These are phyloP conservation scores for Podospora fimiseda DNA, from an alignment of 495 filamentous ascomycete genomes.

Conservation along the genomic window DNA sequence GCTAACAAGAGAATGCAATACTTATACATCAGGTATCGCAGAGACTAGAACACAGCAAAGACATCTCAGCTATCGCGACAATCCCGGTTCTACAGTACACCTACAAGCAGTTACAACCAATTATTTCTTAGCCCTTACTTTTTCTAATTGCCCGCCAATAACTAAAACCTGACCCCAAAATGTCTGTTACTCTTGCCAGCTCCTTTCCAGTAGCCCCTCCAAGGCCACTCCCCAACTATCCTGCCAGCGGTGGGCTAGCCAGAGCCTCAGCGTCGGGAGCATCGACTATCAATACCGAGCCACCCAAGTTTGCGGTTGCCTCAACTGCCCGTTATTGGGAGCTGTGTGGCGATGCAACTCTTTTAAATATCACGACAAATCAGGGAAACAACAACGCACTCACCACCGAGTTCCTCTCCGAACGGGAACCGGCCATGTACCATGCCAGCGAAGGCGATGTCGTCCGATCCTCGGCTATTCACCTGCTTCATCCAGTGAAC, in stretches of 20 bases:
- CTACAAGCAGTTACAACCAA: too few species aligned
- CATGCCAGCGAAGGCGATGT: not conserved
- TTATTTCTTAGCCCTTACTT: too few species aligned
- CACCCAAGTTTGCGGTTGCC: not conserved
- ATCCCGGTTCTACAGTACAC: too few species aligned
- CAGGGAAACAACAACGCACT: too few species aligned
- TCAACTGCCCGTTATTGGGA: not conserved
- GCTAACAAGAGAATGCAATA: too few species aligned
- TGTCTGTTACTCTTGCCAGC: too few species aligned
- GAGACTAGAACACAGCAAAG: too few species aligned
- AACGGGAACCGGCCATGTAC: not conserved
- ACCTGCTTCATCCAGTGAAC: not conserved
- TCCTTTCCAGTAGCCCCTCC: too few species aligned
- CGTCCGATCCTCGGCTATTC: not conserved
- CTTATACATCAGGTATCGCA: too few species aligned
- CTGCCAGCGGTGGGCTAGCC: not conserved
- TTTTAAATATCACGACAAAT: not conserved
- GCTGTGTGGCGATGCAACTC: not conserved
- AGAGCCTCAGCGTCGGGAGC: not conserved
- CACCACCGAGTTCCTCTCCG: not conserved
- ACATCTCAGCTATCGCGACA: too few species aligned
- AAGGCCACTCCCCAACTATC: not conserved
- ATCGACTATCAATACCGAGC: not conserved
- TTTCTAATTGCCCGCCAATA: too few species aligned
- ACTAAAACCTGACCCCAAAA: too few species aligned